These are phyloP conservation scores for Incumbomyces lentus DNA, from an alignment of 2,329 filamentous ascomycete genomes.

Conservation along the genomic window DNA sequence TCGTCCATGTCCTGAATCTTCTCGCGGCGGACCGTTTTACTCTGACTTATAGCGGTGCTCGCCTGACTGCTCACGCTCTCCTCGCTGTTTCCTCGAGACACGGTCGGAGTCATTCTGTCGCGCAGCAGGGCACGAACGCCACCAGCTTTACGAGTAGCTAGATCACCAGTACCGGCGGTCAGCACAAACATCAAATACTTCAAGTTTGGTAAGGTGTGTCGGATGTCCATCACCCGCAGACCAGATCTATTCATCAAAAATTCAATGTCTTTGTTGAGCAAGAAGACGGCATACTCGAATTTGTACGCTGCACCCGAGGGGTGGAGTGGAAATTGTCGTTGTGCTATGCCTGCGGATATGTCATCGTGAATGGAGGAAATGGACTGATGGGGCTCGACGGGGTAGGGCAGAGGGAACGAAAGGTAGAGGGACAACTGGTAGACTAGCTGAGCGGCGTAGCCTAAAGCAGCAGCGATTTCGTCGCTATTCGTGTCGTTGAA, in stretches of 20 bases:
- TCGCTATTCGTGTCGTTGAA: constrained; percentile 63
- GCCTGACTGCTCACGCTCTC: constrained; percentile 29
- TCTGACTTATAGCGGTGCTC: not conserved
- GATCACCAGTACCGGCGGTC: constrained; percentile 61
- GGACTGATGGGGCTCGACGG: constrained; percentile 61
- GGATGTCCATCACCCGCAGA: constrained; percentile 73
- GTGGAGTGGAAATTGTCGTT: constrained; percentile 72
- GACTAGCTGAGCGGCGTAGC: constrained; percentile 66
- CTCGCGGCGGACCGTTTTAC: not conserved
- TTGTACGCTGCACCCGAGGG: constrained; percentile 67
- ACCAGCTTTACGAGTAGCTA: constrained; percentile 46
- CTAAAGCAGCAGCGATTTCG: constrained; percentile 67
- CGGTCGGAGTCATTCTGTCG: constrained; percentile 27
- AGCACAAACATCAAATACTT: constrained; percentile 88
- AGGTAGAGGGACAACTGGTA: constrained; percentile 74
- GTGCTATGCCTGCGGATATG: constrained; percentile 45
- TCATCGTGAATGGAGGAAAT: constrained; percentile 66
- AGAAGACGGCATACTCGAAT: constrained; percentile 91
- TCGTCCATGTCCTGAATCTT: not conserved
- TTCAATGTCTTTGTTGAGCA: constrained; percentile 95
- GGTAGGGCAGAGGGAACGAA: constrained; percentile 67
- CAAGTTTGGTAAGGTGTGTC: constrained; percentile 84
- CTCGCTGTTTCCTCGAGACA: constrained; percentile 31
- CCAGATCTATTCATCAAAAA: constrained; percentile 54
- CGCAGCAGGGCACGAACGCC: constrained; percentile 40